Evolutionary conservation across 176 grass and related monocot species (phyloP).

Genomic region (Zizania latifolia): DNA sequence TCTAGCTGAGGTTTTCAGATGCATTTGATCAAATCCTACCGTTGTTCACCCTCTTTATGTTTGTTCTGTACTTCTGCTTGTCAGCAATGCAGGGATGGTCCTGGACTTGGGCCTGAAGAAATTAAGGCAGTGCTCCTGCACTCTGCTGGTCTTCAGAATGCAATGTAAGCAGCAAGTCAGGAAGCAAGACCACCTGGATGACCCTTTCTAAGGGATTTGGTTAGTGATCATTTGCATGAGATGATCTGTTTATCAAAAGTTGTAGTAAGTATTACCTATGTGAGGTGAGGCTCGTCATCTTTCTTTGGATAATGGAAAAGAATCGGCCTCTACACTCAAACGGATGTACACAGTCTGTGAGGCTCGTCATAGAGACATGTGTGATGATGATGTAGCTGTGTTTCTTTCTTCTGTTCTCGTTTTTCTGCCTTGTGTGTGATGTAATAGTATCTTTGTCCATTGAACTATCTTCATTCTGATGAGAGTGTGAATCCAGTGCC

Average conservation of each 20-base stretch:
- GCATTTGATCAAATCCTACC: background rate
- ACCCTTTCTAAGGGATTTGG: too few species aligned
- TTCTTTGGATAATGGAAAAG: too few species aligned
- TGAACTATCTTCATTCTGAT: slow-evolving; percentile 30
- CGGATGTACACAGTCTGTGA: too few species aligned
- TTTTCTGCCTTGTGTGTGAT: background rate
- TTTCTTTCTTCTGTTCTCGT: background rate
- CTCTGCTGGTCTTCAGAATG: slow-evolving; percentile 42
- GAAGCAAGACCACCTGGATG: background rate
- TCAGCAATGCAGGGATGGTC: slow-evolving; percentile 59
- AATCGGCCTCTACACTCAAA: too few species aligned
- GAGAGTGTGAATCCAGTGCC: slow-evolving; percentile 7
- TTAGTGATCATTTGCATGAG: background rate
- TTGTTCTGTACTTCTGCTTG: background rate
- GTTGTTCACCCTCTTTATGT: slow-evolving; percentile 11
- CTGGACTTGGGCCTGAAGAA: slow-evolving; percentile 56
- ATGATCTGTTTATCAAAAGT: background rate
- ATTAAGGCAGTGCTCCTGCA: slow-evolving; percentile 77
- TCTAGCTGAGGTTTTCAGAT: background rate
- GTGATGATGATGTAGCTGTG: slow-evolving; percentile 16
- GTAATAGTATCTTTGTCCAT: slow-evolving; percentile 2
- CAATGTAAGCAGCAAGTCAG: slow-evolving; percentile 16
- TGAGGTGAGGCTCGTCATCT: slow-evolving; percentile 45
- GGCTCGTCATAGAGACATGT: slow-evolving; percentile 36
- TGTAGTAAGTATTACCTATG: background rate